Evolutionary conservation across 331 rosid species (phyloP).

Genomic region (Malus hybrid): DNA sequence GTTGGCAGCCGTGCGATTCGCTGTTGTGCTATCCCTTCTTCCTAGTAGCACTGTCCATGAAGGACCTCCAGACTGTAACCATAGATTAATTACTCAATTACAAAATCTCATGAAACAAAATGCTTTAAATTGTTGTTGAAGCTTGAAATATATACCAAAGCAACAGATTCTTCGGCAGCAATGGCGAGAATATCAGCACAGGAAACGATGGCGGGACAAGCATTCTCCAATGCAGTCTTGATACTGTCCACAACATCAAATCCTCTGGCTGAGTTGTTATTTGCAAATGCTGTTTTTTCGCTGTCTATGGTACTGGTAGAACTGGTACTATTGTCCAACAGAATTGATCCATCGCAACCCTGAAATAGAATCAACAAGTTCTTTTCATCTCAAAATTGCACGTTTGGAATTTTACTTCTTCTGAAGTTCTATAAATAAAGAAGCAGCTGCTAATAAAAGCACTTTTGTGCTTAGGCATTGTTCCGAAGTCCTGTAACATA

Average conservation of each 20-base stretch:
- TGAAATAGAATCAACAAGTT: background rate
- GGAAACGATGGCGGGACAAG: conserved; percentile 45
- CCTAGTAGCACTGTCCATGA: conserved; percentile 39
- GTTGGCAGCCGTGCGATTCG: conserved; percentile 35
- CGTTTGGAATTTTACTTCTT: too few species aligned
- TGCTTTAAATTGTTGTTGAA: background rate
- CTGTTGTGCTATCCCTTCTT: conserved; percentile 61
- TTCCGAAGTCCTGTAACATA: too few species aligned
- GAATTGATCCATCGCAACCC: conserved; percentile 63
- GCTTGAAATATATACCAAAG: conserved; percentile 15
- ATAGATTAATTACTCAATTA: background rate
- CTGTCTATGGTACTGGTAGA: conserved; percentile 33
- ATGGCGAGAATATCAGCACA: conserved; percentile 63
- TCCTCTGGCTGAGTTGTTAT: conserved; percentile 49
- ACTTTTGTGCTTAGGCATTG: too few species aligned
- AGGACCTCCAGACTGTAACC: conserved; percentile 39
- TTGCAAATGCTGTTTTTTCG: conserved; percentile 31
- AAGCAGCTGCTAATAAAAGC: too few species aligned
- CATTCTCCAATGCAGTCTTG: conserved; percentile 37
- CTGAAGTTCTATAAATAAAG: too few species aligned
- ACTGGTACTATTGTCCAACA: conserved; percentile 32
- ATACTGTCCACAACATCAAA: conserved; percentile 45
- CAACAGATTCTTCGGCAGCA: conserved; percentile 32
- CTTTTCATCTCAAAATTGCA: too few species aligned
- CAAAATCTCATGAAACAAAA: background rate